These are phyloP conservation scores for Lachancea fermentati DNA, from an alignment of 805 yeast species.

Conservation along the genomic window DNA sequence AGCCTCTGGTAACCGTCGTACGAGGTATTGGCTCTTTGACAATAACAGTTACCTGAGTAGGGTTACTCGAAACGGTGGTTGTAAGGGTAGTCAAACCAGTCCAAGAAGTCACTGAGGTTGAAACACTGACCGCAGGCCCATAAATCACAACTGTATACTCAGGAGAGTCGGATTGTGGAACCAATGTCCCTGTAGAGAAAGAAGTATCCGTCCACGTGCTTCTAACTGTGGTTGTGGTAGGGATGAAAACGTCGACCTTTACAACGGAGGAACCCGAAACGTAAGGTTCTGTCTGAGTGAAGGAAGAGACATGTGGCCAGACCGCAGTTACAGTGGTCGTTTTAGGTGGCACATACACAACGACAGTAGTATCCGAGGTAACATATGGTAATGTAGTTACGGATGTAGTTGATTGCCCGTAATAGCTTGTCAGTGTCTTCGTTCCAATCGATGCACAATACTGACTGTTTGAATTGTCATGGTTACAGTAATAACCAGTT, in stretches of 20 bases:
- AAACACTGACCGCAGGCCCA: constrained; percentile 9
- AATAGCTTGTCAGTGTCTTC: constrained; percentile 3
- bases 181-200: constrained; percentile 6
- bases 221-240: constrained; percentile 9
- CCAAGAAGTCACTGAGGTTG: constrained; percentile 6
- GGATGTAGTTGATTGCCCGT: constrained; percentile 6
- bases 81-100: constrained; percentile 5
- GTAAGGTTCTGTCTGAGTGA: constrained; percentile 7
- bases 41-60: constrained; percentile 7
- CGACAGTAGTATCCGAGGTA: constrained; percentile 8
- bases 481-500: constrained; percentile 8
- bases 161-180: constrained; percentile 2
- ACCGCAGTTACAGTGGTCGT: constrained; percentile 7
- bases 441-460: constrained; percentile 6
- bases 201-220: constrained; percentile 5
- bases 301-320: constrained; percentile 7
- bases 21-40: constrained; percentile 10
- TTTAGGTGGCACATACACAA: constrained; percentile 7
- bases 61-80: constrained; percentile 4
- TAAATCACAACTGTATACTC: constrained; percentile 8
- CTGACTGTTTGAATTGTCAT: neutral
- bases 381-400: constrained; percentile 10
- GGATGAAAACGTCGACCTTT: constrained; percentile 6
- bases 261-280: constrained; percentile 6
- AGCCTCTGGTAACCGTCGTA: constrained; percentile 11